A percentile compares a stretch with the other conserved stretches of the same genome.
Evolutionary conservation across 2,329 filamentous ascomycete genomes (phyloP).

Genomic region (Alternaria burnsii): DNA sequence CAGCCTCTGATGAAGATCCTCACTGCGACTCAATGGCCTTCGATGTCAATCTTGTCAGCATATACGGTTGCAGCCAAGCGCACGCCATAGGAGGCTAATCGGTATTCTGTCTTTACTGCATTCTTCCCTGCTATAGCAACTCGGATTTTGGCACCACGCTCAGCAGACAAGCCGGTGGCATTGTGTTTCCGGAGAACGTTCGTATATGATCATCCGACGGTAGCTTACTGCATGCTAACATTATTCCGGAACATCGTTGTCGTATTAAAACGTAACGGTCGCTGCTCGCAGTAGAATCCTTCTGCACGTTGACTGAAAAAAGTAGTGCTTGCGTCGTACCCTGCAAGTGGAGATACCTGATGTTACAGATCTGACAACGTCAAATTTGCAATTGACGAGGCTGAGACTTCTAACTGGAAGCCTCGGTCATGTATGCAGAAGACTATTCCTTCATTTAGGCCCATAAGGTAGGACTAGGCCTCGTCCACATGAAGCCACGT

Average conservation of each 20-base stretch:
- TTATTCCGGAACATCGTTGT: neutral
- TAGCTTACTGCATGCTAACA: neutral
- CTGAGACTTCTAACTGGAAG: neutral
- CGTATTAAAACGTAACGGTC: neutral
- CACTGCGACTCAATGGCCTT: neutral
- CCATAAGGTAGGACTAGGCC: neutral
- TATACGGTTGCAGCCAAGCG: neutral
- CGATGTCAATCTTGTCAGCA: neutral
- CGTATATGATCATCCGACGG: neutral
- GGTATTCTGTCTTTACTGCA: neutral
- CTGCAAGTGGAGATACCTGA: neutral
- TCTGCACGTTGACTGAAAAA: neutral
- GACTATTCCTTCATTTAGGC: neutral
- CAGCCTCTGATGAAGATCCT: neutral
- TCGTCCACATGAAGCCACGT: too few relatives aligned
- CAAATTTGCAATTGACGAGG: neutral
- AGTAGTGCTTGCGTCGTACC: neutral
- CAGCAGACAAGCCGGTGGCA: neutral
- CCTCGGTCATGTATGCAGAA: neutral
- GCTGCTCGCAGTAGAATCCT: neutral
- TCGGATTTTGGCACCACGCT: neutral
- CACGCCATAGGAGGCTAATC: neutral
- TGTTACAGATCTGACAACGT: neutral
- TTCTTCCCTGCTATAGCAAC: neutral
- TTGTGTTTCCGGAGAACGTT: neutral